A percentile compares a stretch with the other conserved stretches of the same genome.
Evolutionary conservation across 768 basidiomycete genomes (phyloP).

Genomic region (Coprinopsis cinerea): DNA sequence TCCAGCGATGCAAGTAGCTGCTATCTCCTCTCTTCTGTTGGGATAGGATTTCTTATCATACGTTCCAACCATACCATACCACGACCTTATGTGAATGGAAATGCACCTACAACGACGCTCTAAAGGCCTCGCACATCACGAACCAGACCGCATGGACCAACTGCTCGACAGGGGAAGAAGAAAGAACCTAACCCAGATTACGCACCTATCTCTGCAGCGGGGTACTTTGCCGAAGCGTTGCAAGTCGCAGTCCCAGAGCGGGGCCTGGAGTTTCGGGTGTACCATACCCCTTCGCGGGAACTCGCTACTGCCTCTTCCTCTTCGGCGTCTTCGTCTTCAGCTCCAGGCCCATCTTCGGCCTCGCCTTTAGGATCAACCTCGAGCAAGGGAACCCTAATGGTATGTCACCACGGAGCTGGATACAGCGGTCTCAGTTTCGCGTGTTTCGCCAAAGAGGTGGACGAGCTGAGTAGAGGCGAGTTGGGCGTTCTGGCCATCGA

Average conservation of each 20-base stretch:
- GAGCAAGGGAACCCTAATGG: slow-evolving; percentile 57
- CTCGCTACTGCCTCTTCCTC: no score
- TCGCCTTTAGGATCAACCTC: slow-evolving; percentile 38
- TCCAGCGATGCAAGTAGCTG: slow-evolving; percentile 52
- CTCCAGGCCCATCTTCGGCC: no score
- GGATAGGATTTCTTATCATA: no score
- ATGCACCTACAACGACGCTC: no score
- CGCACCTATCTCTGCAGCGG: slow-evolving; percentile 69
- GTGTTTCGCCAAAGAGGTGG: slow-evolving; percentile 78
- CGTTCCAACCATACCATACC: no score
- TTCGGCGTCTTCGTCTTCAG: no score
- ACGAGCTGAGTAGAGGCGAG: slow-evolving; percentile 53
- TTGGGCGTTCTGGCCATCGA: slow-evolving; percentile 82
- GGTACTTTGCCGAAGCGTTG: slow-evolving; percentile 74
- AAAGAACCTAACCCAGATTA: slow-evolving; percentile 52
- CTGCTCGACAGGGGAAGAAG: slow-evolving; percentile 17
- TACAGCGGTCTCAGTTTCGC: slow-evolving; percentile 89
- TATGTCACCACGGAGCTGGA: slow-evolving; percentile 95
- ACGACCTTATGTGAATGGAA: no score
- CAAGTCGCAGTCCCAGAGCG: slow-evolving; percentile 64
- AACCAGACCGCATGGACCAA: slow-evolving; percentile 13
- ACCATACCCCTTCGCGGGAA: slow-evolving; percentile 83
- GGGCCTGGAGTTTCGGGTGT: slow-evolving; percentile 67
- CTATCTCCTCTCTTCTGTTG: slow-evolving; percentile 12
- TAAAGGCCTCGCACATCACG: slow-evolving; percentile 24